phyloP scores from a whole-genome alignment of 2,329 filamentous ascomycete species.

The Allantophomopsis lycopodina region DNA sequence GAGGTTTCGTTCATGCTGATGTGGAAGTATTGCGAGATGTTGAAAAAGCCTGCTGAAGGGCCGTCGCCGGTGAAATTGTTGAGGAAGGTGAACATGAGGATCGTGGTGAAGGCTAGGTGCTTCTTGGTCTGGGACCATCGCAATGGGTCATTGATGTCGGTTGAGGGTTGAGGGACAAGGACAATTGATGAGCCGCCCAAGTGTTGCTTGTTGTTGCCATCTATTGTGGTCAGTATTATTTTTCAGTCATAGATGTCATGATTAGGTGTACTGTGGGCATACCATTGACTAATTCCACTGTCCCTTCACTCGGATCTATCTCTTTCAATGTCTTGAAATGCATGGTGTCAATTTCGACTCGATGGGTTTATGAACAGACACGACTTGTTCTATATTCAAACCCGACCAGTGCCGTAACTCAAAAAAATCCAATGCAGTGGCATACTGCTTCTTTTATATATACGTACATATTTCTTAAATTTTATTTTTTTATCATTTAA shows the following conservation, averaged over 20 bases:
- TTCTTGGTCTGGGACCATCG: slow-evolving; percentile 31
- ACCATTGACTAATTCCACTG: slow-evolving; percentile 1
- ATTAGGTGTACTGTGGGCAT: neutral
- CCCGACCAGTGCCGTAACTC: too few species aligned
- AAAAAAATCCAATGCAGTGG: too few species aligned
- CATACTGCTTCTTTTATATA: too few species aligned
- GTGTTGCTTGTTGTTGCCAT: neutral
- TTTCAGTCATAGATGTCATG: too few species aligned
- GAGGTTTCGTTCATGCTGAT: slow-evolving; percentile 26
- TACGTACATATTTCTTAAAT: too few species aligned
- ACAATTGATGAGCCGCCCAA: slow-evolving; percentile 12
- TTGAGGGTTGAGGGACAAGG: slow-evolving; percentile 28
- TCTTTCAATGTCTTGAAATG: slow-evolving; percentile 1
- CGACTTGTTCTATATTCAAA: too few species aligned
- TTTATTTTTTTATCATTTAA: too few species aligned
- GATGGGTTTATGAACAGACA: too few species aligned
- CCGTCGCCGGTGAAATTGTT: slow-evolving; percentile 30
- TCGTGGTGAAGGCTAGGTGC: slow-evolving; percentile 23
- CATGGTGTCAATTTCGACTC: too few species aligned
- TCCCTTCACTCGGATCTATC: slow-evolving; percentile 1
- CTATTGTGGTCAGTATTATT: neutral
- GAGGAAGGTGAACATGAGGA: slow-evolving; percentile 30
- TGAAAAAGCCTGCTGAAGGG: slow-evolving; percentile 28
- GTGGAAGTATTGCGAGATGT: slow-evolving; percentile 26
- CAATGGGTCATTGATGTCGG: slow-evolving; percentile 32